Percentiles rank a stretch among this genome's conserved stretches.
phyloP scores from a whole-genome alignment of 192 early-diverging fungal species.

The Podila epicladia region DNA sequence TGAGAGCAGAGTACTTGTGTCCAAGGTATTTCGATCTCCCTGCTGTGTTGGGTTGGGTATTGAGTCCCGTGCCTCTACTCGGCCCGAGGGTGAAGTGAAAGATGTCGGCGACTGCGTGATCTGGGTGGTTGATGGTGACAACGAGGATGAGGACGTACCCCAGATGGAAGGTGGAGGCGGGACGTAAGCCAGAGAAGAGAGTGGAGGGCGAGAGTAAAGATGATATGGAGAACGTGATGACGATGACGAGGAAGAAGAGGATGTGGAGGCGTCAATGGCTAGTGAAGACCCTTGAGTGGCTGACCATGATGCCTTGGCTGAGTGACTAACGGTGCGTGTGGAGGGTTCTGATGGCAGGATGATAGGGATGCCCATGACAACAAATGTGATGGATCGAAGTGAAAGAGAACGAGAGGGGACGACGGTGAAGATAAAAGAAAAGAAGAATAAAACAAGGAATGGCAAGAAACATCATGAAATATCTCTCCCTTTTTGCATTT shows the following conservation, averaged over 20 bases:
- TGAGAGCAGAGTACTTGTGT: neutral
- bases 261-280: neutral
- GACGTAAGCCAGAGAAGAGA: conserved; percentile 5
- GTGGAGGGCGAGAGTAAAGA: conserved; percentile 5
- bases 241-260: neutral
- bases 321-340: conserved; percentile 8
- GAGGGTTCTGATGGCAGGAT: conserved; percentile 7
- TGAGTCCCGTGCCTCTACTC: neutral
- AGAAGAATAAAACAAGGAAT: neutral
- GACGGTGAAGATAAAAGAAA: neutral
- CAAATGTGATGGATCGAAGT: neutral
- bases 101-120: neutral
- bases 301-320: conserved; percentile 42
- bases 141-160: neutral
- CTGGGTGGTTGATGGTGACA: neutral
- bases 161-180: conserved; percentile 12
- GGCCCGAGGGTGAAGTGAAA: neutral
- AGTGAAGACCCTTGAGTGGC: neutral
- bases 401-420: neutral
- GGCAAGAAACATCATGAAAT: too few relatives aligned
- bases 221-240: neutral
- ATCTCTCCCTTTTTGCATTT: too few relatives aligned
- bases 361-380: conserved; percentile 43
- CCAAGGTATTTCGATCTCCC: too few relatives aligned
- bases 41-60: too few relatives aligned